Conservation (phyloP, 2,329 filamentous ascomycete genomes). For the Fusarium domesticum region DNA sequence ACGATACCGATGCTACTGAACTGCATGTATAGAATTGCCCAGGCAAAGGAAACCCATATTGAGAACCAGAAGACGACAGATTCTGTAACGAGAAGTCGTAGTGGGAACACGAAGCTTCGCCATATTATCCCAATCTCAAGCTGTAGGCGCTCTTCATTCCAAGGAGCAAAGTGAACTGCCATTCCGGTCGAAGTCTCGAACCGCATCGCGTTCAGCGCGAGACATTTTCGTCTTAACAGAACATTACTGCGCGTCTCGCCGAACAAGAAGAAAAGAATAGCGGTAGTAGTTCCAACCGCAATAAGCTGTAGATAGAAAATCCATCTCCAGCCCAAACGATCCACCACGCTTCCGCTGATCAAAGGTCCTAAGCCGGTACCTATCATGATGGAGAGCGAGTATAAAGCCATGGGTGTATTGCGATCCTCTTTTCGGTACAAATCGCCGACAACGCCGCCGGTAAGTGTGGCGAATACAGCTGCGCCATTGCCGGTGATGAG, state of each 20-base stretch:
- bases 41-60: slow-evolving; percentile 68
- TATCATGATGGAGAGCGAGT: slow-evolving; percentile 58
- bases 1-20: slow-evolving; percentile 57
- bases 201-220: slow-evolving; percentile 50
- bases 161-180: slow-evolving; percentile 12
- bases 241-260: slow-evolving; percentile 68
- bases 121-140: slow-evolving; percentile 26
- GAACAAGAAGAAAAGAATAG: slow-evolving; percentile 57
- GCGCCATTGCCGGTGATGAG: slow-evolving; percentile 62
- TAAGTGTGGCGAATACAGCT: slow-evolving; percentile 44
- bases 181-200: not conserved
- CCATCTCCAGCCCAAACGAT: slow-evolving; percentile 61
- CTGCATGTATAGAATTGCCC: slow-evolving; percentile 67
- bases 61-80: slow-evolving; percentile 65
- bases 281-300: slow-evolving; percentile 51
- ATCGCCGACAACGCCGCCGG: slow-evolving; percentile 66
- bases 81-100: slow-evolving; percentile 53
- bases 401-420: slow-evolving; percentile 67
- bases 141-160: slow-evolving; percentile 9
- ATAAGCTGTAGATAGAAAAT: slow-evolving; percentile 69
- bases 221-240: slow-evolving; percentile 58
- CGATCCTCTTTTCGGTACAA: slow-evolving; percentile 61
- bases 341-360: slow-evolving; percentile 56
- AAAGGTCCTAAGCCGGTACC: slow-evolving; percentile 64
- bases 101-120: slow-evolving; percentile 31